A percentile compares a stretch with the other conserved stretches of the same genome.
Evolutionary conservation across 1,284 basidiomycete genomes (phyloP).

Genomic region (Wolfiporia cocos): DNA sequence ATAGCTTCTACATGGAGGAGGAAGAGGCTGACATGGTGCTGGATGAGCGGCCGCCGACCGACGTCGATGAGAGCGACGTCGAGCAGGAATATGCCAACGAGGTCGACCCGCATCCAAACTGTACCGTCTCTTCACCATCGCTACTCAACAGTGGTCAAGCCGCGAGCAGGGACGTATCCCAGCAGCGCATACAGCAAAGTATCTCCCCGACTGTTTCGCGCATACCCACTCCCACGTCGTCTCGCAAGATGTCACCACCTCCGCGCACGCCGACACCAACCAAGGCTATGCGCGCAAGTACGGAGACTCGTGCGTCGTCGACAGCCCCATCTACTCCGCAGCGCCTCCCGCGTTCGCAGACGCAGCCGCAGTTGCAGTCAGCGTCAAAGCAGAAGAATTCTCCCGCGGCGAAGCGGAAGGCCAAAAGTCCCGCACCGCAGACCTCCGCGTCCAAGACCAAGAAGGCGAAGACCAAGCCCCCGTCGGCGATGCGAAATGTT

Average conservation of each 20-base stretch:
- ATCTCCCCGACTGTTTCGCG: constrained; percentile 4
- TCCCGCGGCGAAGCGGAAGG: constrained; percentile 32
- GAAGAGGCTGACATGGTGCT: constrained; percentile 49
- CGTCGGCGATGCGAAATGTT: constrained; percentile 21
- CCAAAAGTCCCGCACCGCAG: constrained; percentile 36
- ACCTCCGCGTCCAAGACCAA: constrained; percentile 29
- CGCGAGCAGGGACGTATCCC: constrained; percentile 4
- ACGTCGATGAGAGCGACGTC: constrained; percentile 44
- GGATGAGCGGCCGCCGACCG: constrained; percentile 66
- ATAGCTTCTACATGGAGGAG: constrained; percentile 59
- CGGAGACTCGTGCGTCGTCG: constrained; percentile 8
- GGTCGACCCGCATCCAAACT: constrained; percentile 19
- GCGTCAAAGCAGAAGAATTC: constrained; percentile 14
- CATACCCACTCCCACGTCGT: constrained; percentile 16
- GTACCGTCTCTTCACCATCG: constrained; percentile 18
- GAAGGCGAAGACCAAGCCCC: constrained; percentile 31
- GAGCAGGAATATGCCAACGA: constrained; percentile 20
- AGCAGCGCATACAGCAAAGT: constrained; percentile 14
- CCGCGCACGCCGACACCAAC: constrained; percentile 13
- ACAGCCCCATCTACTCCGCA: constrained; percentile 8
- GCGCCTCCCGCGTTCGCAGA: constrained; percentile 12
- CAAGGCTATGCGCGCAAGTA: constrained; percentile 12
- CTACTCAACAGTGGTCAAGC: constrained; percentile 15
- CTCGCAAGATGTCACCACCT: constrained; percentile 5
- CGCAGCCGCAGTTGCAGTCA: constrained; percentile 17